Base-by-base conservation (phyloP, 768 basidiomycete species). In the Lentinula detonsa region DNA sequence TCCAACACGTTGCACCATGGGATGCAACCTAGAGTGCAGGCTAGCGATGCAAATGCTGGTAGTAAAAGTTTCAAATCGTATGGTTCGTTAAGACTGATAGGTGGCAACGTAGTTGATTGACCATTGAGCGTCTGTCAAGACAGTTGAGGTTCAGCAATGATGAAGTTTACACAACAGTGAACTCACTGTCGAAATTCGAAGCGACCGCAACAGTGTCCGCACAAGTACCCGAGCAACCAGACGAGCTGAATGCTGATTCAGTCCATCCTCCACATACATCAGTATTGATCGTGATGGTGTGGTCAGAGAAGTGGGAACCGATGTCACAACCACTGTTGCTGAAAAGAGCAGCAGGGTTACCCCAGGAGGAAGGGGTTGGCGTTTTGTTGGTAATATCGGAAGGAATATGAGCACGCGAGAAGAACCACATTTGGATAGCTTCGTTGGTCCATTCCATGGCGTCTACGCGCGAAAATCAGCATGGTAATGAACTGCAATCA, bases 381-480 rank as follows among this genome's bases (percentile, higher is more conserved):
- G 66, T 66, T 60, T 75, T 67, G 18, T 68, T 68, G 5, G 70
- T 72, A 68, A 87, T 81, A 67, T 86, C 84, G 4, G 62, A 63
- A 8, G 85, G 85, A 34, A 87, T 80, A 9, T 75, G 69, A n/a
- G 65, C 63, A 21, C 85, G 77, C 6, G 79, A 46, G 72, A 87
- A 86, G 63, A 76, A 78, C 82, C 83, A 87, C 18, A 84, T 71
- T 58, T 73, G 78, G 69, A 87, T 84, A 16, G 83, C 85, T 0
- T 68, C 40, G 45, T 61, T 61, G 51, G 84, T 78, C 81, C 85
- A 85, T n/a, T 80, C 66, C 62, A 85, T 79, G 1, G 78, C 84
- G 9, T 42, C 55, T 56, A 31, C 15, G 28, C 11, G 10, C 13
- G 13, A 31, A 4, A 15, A 31, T 56, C 9, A 42, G 39, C 7